Evolutionary conservation across 192 early-diverging fungal genomes (phyloP).

Genomic region (Coemansia sp.): DNA sequence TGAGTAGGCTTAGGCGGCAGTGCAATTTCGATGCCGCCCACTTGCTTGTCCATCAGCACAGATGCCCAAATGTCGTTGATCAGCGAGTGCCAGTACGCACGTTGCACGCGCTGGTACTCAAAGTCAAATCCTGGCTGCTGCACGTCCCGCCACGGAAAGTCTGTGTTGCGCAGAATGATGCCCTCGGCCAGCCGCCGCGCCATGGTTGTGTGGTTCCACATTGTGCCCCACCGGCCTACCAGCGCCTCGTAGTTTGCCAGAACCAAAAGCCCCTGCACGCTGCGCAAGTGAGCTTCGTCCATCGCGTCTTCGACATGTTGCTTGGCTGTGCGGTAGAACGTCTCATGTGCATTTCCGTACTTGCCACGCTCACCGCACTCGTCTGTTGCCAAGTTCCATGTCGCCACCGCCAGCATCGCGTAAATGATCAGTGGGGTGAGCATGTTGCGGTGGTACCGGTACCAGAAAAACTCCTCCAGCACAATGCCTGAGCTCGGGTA

Average conservation of each 20-base stretch:
- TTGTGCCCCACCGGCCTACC: slow-evolving; percentile 51
- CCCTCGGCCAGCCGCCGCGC: slow-evolving; percentile 47
- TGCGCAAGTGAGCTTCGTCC: slow-evolving; percentile 50
- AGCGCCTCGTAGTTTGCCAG: slow-evolving; percentile 52
- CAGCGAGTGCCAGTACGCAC: slow-evolving; percentile 54
- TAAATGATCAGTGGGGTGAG: slow-evolving; percentile 52
- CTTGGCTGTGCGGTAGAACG: slow-evolving; percentile 44
- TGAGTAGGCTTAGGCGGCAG: slow-evolving; percentile 37
- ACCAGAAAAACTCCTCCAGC: slow-evolving; percentile 52
- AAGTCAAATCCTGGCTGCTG: slow-evolving; percentile 45
- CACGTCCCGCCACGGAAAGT: slow-evolving; percentile 49
- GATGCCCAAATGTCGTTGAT: slow-evolving; percentile 52
- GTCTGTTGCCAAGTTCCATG: slow-evolving; percentile 47
- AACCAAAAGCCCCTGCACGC: slow-evolving; percentile 48
- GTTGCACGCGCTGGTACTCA: slow-evolving; percentile 49
- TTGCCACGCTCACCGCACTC: slow-evolving; percentile 14
- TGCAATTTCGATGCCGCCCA: slow-evolving; percentile 39
- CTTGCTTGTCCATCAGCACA: slow-evolving; percentile 52
- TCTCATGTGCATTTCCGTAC: slow-evolving; percentile 41
- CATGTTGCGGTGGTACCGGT: slow-evolving; percentile 48
- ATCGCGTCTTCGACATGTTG: slow-evolving; percentile 50
- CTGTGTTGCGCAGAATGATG: slow-evolving; percentile 43
- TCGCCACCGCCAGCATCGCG: slow-evolving; percentile 48
- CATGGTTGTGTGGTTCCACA: slow-evolving; percentile 56
- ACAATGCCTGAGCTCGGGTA: slow-evolving; percentile 49